These are phyloP conservation scores for Pinus albicaulis DNA, from an alignment of 75 land plant genomes.

Conservation along the genomic window DNA sequence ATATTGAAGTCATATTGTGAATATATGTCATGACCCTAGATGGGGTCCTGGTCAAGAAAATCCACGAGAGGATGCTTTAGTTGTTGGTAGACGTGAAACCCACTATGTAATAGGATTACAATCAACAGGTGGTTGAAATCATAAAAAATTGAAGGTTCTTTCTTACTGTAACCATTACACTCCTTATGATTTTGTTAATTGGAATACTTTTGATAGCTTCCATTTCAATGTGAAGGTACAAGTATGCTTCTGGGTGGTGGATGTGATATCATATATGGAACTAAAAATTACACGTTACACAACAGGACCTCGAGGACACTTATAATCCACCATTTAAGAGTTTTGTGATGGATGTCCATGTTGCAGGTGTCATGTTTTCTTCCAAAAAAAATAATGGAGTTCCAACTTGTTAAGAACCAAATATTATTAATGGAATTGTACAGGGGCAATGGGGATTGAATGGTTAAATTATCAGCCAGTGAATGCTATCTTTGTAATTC, in stretches of 20 bases:
- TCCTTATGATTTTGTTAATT: constrained; percentile 83
- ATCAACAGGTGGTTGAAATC: constrained; percentile 24
- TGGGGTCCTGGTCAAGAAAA: constrained; percentile 97
- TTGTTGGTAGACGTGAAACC: constrained; percentile 54
- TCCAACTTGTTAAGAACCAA: constrained; percentile 83
- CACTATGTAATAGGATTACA: constrained; percentile 76
- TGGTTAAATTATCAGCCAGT: constrained; percentile 34
- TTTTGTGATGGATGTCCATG: constrained; percentile 77
- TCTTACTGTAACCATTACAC: constrained; percentile 92
- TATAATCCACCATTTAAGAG: constrained; percentile 75
- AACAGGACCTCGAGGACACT: constrained; percentile 88
- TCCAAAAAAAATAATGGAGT: constrained; percentile 92
- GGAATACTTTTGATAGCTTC: constrained; percentile 68
- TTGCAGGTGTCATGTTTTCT: constrained; percentile 91
- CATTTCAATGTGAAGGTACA: constrained; percentile 77
- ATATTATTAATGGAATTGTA: constrained; percentile 53
- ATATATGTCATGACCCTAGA: constrained; percentile 82
- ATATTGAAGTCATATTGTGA: constrained; percentile 88
- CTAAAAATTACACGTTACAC: constrained; percentile 53
- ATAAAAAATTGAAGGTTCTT: constrained; percentile 56
- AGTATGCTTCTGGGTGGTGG: no score
- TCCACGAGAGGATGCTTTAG: constrained; percentile 81
- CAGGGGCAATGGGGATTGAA: constrained; percentile 70
- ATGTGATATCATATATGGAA: no score
- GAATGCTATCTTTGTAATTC: no score